Evolutionary conservation across 768 basidiomycete genomes (phyloP).

Genomic region (Austroboletus eburneus): DNA sequence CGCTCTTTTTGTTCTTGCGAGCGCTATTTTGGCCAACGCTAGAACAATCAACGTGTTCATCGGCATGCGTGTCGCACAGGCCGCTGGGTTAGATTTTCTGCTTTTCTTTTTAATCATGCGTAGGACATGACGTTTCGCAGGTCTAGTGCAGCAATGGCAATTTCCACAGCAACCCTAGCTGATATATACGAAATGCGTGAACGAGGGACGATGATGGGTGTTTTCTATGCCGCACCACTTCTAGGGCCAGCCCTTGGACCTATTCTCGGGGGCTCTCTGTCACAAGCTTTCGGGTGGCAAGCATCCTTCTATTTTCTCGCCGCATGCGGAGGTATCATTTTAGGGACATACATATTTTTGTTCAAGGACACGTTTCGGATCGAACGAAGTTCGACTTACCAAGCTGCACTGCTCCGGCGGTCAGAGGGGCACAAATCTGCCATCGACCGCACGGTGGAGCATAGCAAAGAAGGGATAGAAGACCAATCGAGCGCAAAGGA

Average conservation of each 20-base stretch:
- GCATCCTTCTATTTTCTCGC: slow-evolving; percentile 81
- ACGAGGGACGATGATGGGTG: slow-evolving; percentile 75
- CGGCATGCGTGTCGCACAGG: slow-evolving; percentile 67
- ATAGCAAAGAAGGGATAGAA: slow-evolving; percentile 7
- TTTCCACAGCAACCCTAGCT: slow-evolving; percentile 75
- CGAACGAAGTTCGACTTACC: slow-evolving; percentile 80
- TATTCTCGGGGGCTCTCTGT: slow-evolving; percentile 64
- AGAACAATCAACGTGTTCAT: slow-evolving; percentile 53
- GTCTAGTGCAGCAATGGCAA: slow-evolving; percentile 61
- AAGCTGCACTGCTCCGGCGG: slow-evolving; percentile 53
- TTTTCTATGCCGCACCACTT: slow-evolving; percentile 76
- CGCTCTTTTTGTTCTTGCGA: slow-evolving; percentile 50
- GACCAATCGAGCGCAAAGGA: slow-evolving; percentile 14
- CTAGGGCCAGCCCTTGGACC: slow-evolving; percentile 73
- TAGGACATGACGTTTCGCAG: slow-evolving; percentile 29
- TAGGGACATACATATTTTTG: slow-evolving; percentile 55
- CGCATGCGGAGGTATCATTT: slow-evolving; percentile 52
- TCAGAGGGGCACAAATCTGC: slow-evolving; percentile 16
- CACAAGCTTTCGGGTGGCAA: slow-evolving; percentile 70
- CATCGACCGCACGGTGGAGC: slow-evolving; percentile 18
- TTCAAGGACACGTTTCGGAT: slow-evolving; percentile 82
- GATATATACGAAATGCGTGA: slow-evolving; percentile 75
- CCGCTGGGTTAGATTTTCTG: slow-evolving; percentile 47
- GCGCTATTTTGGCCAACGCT: slow-evolving; percentile 53
- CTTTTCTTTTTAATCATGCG: not conserved